A percentile compares a stretch with the other conserved stretches of the same genome.
phyloP scores from a whole-genome alignment of 2,329 filamentous ascomycete species.

The Aspergillus viridinutans region DNA sequence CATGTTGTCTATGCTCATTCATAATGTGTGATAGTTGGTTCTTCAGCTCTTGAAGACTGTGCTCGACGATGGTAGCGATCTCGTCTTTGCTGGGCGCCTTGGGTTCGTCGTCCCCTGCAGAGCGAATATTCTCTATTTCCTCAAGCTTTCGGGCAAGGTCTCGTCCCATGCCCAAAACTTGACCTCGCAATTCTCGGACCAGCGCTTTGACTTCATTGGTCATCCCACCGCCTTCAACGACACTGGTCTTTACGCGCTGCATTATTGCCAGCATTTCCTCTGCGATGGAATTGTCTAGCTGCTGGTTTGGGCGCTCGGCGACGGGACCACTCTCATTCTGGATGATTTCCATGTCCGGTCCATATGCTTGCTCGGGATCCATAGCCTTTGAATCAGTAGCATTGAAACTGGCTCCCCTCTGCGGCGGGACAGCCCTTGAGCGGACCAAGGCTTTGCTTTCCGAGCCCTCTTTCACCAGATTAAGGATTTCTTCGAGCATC shows the following conservation, averaged over 20 bases:
- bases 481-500: conserved; percentile 70
- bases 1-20: conserved; percentile 68
- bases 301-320: conserved; percentile 23
- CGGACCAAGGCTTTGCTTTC: conserved; percentile 52
- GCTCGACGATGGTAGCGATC: conserved; percentile 70
- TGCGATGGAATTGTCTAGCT: conserved; percentile 52
- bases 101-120: conserved; percentile 45
- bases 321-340: conserved; percentile 18
- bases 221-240: conserved; percentile 79
- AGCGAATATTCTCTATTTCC: conserved; percentile 52
- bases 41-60: conserved; percentile 76
- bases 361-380: conserved; percentile 21
- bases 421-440: conserved; percentile 31
- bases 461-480: conserved; percentile 57
- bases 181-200: conserved; percentile 82
- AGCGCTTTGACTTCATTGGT: conserved; percentile 90
- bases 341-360: conserved; percentile 19
- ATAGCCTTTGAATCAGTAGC: conserved; percentile 30
- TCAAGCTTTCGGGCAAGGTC: conserved; percentile 77
- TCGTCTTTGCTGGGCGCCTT: conserved; percentile 59
- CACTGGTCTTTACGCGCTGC: conserved; percentile 83
- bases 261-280: conserved; percentile 82
- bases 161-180: conserved; percentile 90
- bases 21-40: conserved; percentile 78
- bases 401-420: conserved; percentile 37